Percentiles rank a stretch among this genome's conserved stretches.
Evolutionary conservation across 2,329 filamentous ascomycete genomes (phyloP).

Genomic region (Beauveria pseudobassiana): DNA sequence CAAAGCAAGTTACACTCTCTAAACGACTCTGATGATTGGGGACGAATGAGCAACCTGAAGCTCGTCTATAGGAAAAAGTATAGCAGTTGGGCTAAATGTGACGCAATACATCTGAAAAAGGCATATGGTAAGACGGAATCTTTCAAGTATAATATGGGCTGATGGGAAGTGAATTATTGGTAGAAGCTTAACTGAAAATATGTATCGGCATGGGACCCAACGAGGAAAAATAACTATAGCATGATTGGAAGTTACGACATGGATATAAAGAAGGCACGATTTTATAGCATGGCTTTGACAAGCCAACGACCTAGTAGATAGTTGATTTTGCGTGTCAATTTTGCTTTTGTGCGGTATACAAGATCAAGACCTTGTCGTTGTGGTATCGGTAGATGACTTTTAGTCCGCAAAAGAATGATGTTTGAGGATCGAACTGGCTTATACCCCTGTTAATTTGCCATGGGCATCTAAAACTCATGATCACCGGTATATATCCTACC

Average conservation of each 20-base stretch:
- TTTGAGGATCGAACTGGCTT: too few relatives aligned
- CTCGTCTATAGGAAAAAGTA: not conserved
- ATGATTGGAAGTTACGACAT: constrained; percentile 6
- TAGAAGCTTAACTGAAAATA: not conserved
- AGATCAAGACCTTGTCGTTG: too few relatives aligned
- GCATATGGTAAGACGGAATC: not conserved
- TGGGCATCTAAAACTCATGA: too few relatives aligned
- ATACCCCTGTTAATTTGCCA: too few relatives aligned
- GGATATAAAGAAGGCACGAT: not conserved
- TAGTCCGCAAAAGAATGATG: too few relatives aligned
- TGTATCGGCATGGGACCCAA: constrained; percentile 5
- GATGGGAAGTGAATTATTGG: not conserved
- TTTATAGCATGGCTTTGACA: constrained; percentile 7
- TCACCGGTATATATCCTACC: too few relatives aligned
- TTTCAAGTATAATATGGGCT: constrained; percentile 4
- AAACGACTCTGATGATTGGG: not conserved
- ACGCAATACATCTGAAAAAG: constrained; percentile 9
- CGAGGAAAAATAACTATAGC: not conserved
- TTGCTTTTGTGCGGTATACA: not conserved
- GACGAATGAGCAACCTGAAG: not conserved
- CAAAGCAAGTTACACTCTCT: constrained; percentile 40
- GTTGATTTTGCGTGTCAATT: constrained; percentile 1
- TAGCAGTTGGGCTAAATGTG: not conserved
- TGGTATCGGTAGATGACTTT: too few relatives aligned
- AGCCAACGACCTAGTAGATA: constrained; percentile 8